Base-by-base conservation (phyloP, 768 basidiomycete genomes). In the Mycena rebaudengoi region DNA sequence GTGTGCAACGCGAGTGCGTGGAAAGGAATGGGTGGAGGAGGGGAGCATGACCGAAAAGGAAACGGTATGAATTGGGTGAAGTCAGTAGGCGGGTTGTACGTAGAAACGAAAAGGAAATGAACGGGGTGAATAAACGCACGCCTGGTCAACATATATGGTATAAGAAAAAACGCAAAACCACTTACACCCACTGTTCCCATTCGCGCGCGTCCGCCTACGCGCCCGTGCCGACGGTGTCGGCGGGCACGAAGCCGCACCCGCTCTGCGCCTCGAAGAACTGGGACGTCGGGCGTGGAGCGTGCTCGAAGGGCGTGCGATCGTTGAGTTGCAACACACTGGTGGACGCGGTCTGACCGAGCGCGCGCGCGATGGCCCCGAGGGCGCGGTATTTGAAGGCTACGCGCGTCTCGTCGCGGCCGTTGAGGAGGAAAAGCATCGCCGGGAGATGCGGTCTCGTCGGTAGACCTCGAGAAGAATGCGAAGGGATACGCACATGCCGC, bases 331-430 rank as follows among this genome's bases (percentile, higher is more conserved):
- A n/a, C n/a, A n/a, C n/a, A n/a, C n/a, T n/a, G n/a, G n/a, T n/a
- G n/a, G n/a, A n/a, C n/a, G n/a, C n/a, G 7, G 25, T 43, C 10
- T 16, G 26, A 10, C 20, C 5, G 0, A 60, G 30, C 7, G 58
- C 58, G 2, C 4, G 1, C n/a, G 41, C 25, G 0, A 18, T 33
- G 4, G 64, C 35, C 8, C 21, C n/a, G 7, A 52, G 39, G 4
- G 37, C 51, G 2, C 57, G 63, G 35, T 23, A 46, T 21, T 65
- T 33, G 30, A 54, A 65, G 14, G 41, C 57, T 0, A 65, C 35
- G 16, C 57, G 63, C 11, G 63, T 56, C 25, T 60, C 63, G 52
- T 65, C 57, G 0, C 56, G 57, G 1, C 57, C 57, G 33, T 65
- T 65, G 16, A 65, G 18, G 12, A 65, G 21, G 23, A 60, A 39